Percentiles rank a stretch among this genome's conserved stretches.
Evolutionary conservation across 352 stramenopile species (phyloP).

Genomic region (Pythium aristosporum): DNA sequence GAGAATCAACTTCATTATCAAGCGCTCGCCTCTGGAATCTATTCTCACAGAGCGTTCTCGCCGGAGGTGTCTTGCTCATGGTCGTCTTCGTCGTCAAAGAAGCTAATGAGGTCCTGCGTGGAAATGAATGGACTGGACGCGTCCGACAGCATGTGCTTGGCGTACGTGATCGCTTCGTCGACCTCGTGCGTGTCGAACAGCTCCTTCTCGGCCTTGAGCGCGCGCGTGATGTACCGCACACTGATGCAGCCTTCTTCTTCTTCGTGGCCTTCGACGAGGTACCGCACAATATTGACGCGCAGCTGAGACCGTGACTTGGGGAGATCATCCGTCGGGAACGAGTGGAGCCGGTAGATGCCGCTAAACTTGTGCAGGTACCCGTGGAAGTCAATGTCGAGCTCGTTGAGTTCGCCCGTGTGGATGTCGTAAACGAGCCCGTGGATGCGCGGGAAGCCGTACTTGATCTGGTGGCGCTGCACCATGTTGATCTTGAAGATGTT

Average conservation of each 20-base stretch:
- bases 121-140: slow-evolving; percentile 38
- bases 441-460: slow-evolving; percentile 66
- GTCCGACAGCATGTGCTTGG: slow-evolving; percentile 30
- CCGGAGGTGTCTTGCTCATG: not conserved
- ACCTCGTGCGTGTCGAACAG: slow-evolving; percentile 55
- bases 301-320: slow-evolving; percentile 47
- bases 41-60: not conserved
- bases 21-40: not conserved
- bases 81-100: slow-evolving; percentile 29
- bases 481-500: slow-evolving; percentile 89
- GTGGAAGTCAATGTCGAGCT: slow-evolving; percentile 66
- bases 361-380: slow-evolving; percentile 52
- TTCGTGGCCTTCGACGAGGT: slow-evolving; percentile 56
- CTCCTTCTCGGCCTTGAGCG: slow-evolving; percentile 53
- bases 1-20: not conserved
- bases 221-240: slow-evolving; percentile 50
- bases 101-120: slow-evolving; percentile 40
- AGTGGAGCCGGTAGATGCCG: slow-evolving; percentile 55
- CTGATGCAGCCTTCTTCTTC: slow-evolving; percentile 55
- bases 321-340: slow-evolving; percentile 52
- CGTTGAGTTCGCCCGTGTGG: slow-evolving; percentile 50
- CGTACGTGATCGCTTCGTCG: slow-evolving; percentile 41
- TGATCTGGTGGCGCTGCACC: slow-evolving; percentile 64
- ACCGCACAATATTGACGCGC: slow-evolving; percentile 56
- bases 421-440: slow-evolving; percentile 79